phyloP scores from a whole-genome alignment of 305 asterid species.

The Solanum hybrid region DNA sequence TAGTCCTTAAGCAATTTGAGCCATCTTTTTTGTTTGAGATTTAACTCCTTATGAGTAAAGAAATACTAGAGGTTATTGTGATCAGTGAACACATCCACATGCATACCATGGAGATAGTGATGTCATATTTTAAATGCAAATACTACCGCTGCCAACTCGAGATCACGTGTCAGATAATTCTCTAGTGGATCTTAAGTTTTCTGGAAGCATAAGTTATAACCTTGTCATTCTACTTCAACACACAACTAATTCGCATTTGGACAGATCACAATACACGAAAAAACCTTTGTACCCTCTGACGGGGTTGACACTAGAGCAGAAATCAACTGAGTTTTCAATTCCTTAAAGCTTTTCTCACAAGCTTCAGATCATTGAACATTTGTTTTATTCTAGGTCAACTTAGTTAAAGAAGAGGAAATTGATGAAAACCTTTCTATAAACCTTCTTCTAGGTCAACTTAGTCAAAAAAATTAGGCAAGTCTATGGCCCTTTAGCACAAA shows the following conservation, averaged over 20 bases:
- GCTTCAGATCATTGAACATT: background rate
- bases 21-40: background rate
- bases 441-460: too few species aligned
- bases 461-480: background rate
- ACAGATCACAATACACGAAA: background rate
- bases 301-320: background rate
- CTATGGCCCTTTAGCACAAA: background rate
- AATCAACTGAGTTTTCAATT: background rate
- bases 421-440: background rate
- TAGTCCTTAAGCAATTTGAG: background rate
- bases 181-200: background rate
- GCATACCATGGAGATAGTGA: background rate
- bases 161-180: background rate
- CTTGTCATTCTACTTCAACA: background rate
- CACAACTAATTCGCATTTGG: background rate
- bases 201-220: background rate
- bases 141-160: background rate
- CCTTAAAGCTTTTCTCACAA: background rate
- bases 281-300: background rate
- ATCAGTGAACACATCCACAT: background rate
- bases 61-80: background rate
- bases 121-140: background rate
- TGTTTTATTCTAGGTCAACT: background rate
- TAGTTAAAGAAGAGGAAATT: background rate
- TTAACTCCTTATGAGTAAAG: too few species aligned